Conservation (phyloP, 805 yeast species). For the Nematodospora valgi region DNA sequence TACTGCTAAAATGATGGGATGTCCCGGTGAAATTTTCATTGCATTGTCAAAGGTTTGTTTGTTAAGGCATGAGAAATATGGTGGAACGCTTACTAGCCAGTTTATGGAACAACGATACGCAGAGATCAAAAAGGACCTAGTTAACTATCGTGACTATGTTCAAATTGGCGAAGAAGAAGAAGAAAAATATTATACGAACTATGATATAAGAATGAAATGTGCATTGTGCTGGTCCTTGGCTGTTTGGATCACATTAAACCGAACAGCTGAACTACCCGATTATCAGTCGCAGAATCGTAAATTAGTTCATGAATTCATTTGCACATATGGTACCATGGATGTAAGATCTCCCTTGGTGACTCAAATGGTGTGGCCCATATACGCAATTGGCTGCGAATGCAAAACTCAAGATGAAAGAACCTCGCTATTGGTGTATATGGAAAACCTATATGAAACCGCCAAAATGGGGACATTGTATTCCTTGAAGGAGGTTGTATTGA, state of each 20-base stretch:
- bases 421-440: conserved; percentile 30
- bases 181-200: conserved; percentile 11
- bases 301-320: conserved; percentile 44
- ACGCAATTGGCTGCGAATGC: conserved; percentile 47
- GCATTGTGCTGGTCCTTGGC: conserved; percentile 59
- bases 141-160: conserved; percentile 49
- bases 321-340: conserved; percentile 44
- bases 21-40: conserved; percentile 55
- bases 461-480: conserved; percentile 54
- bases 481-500: conserved; percentile 38
- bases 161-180: conserved; percentile 17
- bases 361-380: conserved; percentile 64
- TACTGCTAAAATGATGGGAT: conserved; percentile 54
- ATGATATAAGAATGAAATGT: conserved; percentile 42
- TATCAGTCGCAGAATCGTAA: conserved; percentile 25
- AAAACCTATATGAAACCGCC: conserved; percentile 42
- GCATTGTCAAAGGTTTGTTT: conserved; percentile 44
- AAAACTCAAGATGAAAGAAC: conserved; percentile 27
- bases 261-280: conserved; percentile 24
- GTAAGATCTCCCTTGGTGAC: conserved; percentile 47
- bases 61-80: conserved; percentile 24
- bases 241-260: conserved; percentile 22
- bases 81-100: conserved; percentile 3
- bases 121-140: conserved; percentile 29
- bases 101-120: conserved; percentile 19